Evolutionary conservation across 2,329 filamentous ascomycete genomes (phyloP), one percentile per base, ranked within the genome.

Genomic region (Acrodontium crateriforme): DNA sequence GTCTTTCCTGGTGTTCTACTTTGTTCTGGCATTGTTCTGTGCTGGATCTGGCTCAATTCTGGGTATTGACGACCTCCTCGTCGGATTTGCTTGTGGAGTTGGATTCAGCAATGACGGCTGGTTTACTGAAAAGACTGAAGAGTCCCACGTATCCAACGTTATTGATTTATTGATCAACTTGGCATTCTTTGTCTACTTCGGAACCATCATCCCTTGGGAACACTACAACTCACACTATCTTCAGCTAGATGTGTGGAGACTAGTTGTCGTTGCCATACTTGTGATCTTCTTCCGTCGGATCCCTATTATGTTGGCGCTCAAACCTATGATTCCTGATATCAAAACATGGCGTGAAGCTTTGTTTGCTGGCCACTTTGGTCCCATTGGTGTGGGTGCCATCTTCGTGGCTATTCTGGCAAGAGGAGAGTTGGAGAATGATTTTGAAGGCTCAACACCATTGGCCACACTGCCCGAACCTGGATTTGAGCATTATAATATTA

Each of bases 91-190:
- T 9, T 83, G 81, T 30, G 89, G 89, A 32, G 89, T 98, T n/a
- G 89, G 89, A 30, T 98, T 98, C 63, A 94, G 85, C 44, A 98
- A 98, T 54, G 89, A 98, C 50, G 89, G 89, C 40, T 98, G 89
- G 89, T 98, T 98, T 47, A 80, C 81, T 10, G 81, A 94, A 49
- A 94, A 94, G 65, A 98, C 89, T 0, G 89, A 98, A 52, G 89
- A 98, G 55, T 87, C 89, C 0, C 89, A 95, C 53, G 89, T 98
- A 7, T 95, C 87, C 54, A 95, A 98, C 71, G 89, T 98, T 52
- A 98, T 98, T 49, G 89, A 98, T 63, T 58, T 98, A 53, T 63
- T 98, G 36, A 75, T 98, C 61, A 98, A 98, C 56, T 70, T 98
- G 73, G 71, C 87, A 3, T 98, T 95, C 56, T 98, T 98, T 54